Evolutionary conservation across 2,329 filamentous ascomycete genomes (phyloP), one percentile per base, ranked within the genome.

Genomic region (Fusarium floridanum): DNA sequence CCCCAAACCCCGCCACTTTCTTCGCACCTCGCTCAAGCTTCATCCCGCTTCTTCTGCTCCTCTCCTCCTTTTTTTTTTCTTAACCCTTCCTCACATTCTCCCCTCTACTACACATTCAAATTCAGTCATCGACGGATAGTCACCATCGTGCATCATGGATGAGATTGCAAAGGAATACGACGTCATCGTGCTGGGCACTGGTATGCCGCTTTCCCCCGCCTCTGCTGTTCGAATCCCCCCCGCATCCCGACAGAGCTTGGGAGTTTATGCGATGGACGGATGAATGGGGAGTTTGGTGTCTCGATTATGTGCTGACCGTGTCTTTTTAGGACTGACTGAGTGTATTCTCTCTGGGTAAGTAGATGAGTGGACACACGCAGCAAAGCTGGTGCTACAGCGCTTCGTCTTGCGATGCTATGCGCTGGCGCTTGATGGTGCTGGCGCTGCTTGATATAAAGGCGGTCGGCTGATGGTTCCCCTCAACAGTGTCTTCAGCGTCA

Each of bases 131-230:
- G 43, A 68, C 73, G 41, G 70, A 65, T 56, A 68, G 45, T 71
- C 64, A 72, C 53, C 60, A 22, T 59, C 62, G 59, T 68, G 55
- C 73, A 90, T 74, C 86, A 98, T 98, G 97, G 97, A 98, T 83
- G 97, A 98, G 86, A 98, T 99, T 83, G 95, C 95, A 79, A 94
- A 95, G 83, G 95, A 98, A 86, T 99, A 99, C 90, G 97, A 99
- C 90, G 94, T 98, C 85, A 92, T 99, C 83, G 97, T 99, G 84
- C 91, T 99, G 84, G 97, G 97, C 90, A 99, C 97, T 84, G 95
- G 95, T 98, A 89, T 82, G 91, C 86, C 78, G 59, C 56, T 12
- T 11, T 6, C 67, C 71, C 64, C 65, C 60, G 67, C 53, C 63
- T 69, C 64, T 75, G 53, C 57, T 62, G 61, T 61, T 57, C 45